These are phyloP conservation scores for Inga oerstediana DNA, from an alignment of 306 rosid genomes.

Conservation along the genomic window DNA sequence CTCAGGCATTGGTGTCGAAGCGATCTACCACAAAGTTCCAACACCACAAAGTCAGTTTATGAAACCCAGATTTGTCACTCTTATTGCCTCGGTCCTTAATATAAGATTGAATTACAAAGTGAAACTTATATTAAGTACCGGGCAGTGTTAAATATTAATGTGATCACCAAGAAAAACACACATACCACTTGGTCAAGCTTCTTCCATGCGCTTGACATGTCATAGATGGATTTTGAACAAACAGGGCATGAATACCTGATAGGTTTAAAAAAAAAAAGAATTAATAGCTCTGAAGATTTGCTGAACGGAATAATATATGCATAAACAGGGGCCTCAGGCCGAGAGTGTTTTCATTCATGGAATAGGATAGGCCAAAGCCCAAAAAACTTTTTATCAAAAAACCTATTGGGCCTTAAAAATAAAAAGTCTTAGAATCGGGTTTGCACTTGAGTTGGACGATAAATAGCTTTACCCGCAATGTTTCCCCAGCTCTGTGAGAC, in stretches of 20 bases:
- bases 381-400: not conserved
- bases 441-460: not conserved
- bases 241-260: slow-evolving; percentile 75
- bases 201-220: slow-evolving; percentile 66
- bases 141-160: not conserved
- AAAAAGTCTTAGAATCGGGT: no score
- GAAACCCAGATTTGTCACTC: not conserved
- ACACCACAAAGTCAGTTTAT: slow-evolving; percentile 25
- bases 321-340: not conserved
- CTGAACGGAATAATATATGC: not conserved
- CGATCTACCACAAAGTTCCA: slow-evolving; percentile 48
- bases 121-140: no score
- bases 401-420: not conserved
- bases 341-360: not conserved
- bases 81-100: not conserved
- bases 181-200: slow-evolving; percentile 71
- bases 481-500: slow-evolving; percentile 73
- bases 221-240: slow-evolving; percentile 73
- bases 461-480: slow-evolving; percentile 60
- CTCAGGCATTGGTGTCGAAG: slow-evolving; percentile 73
- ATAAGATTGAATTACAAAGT: no score
- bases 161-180: not conserved
- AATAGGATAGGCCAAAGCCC: not conserved
- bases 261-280: slow-evolving; percentile 11
- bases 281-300: not conserved